These are phyloP conservation scores for Penicillium occitanis DNA, from an alignment of 2,329 filamentous ascomycete genomes.

Conservation along the genomic window DNA sequence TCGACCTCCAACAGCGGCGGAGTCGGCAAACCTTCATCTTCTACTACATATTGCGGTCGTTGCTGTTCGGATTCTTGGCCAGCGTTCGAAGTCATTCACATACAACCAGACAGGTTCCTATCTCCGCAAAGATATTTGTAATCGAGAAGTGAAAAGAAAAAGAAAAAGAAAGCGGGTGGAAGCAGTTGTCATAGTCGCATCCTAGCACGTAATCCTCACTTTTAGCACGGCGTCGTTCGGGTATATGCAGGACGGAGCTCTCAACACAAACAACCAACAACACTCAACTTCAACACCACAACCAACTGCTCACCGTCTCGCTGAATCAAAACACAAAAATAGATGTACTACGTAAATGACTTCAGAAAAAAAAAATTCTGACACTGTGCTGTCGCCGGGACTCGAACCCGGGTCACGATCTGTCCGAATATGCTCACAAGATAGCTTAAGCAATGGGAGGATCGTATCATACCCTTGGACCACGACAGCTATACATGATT, in stretches of 20 bases:
- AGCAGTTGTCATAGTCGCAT: not conserved
- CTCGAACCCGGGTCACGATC: constrained; percentile 29
- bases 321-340: not conserved
- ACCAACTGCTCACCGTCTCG: not conserved
- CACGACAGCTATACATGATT: too few relatives aligned
- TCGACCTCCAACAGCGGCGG: not conserved
- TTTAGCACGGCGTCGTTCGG: not conserved
- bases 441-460: constrained; percentile 23
- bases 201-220: not conserved
- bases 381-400: constrained; percentile 22
- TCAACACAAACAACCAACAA: not conserved
- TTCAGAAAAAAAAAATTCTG: not conserved
- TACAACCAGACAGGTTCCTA: not conserved
- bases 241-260: not conserved
- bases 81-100: constrained; percentile 6
- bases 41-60: not conserved
- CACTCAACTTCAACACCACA: not conserved
- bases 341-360: not conserved
- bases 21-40: not conserved
- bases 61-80: not conserved
- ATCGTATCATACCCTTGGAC: constrained; percentile 28
- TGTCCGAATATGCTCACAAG: constrained; percentile 5
- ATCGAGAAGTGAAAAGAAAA: not conserved
- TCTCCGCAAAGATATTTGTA: not conserved
- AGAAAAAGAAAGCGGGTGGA: not conserved